Evolutionary conservation across 306 rosid genomes (phyloP), one percentile per base, ranked within the genome.

Genomic region (Corylus americana): DNA sequence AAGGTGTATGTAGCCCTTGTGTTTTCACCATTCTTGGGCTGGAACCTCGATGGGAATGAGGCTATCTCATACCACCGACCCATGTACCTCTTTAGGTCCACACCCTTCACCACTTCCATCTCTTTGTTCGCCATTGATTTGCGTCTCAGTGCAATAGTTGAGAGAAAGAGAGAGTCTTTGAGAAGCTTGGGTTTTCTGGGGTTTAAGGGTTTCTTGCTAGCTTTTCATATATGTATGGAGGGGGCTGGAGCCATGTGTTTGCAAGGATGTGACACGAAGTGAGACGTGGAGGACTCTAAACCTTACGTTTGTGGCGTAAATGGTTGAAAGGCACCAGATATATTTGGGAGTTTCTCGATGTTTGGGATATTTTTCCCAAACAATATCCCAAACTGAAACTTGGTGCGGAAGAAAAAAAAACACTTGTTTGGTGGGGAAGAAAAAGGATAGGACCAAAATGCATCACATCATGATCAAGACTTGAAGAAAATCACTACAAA

Each of bases 11-110:
- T 95, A 5, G 99, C 98, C 76, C 98, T 84, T 1, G 99, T 95
- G 83, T 93, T 31, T 6, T 49, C 85, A 0, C 99, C 99, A 53
- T 75, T 79, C 55, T 61, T 90, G 8, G 97, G 98, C 61, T 95
- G 98, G 81, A 86, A 86, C 37, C 55, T 11, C 2, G 98, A 91
- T 18, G 97, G 99, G 71, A 92, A 89, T 12, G 92, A 95, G 0
- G 98, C 97, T 18, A 95, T 95, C 82, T 95, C 99, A 70, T 92
- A 95, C 99, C 99, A 95, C 3, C 97, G 85, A 7, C 99, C 99
- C 96, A 89, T 91, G 87, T 93, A 95, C 27, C 93, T 73, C 77
- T 84, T 39, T 29, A 95, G 1, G 76, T 95, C 97, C 7, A 95
- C 44, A 35, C 78, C 80, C 84, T 74, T 91, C 74, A 80, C 93